A percentile compares a stretch with the other conserved stretches of the same genome.
These are phyloP conservation scores for Zygoascus flipseniorum DNA, from an alignment of 805 yeast species.

Conservation along the genomic window DNA sequence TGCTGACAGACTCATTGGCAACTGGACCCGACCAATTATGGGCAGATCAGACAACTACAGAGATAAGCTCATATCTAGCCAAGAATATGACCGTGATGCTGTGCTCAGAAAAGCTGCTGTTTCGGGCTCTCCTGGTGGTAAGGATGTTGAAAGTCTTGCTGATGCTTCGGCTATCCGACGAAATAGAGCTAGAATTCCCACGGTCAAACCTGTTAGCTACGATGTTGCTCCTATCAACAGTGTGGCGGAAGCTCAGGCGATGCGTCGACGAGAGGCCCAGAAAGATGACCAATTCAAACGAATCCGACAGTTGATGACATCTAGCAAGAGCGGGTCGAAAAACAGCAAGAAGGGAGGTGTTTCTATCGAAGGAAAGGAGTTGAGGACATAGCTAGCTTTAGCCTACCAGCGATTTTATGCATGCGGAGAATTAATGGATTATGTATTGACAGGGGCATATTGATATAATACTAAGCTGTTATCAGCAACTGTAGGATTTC, in stretches of 20 bases:
- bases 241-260: conserved; percentile 6
- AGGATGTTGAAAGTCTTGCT: conserved; percentile 36
- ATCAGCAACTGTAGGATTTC: no score
- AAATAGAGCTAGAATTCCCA: conserved; percentile 94
- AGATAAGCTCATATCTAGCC: conserved; percentile 66
- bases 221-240: conserved; percentile 76
- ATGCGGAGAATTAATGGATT: no score
- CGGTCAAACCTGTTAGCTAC: conserved; percentile 79
- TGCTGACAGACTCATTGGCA: conserved; percentile 87
- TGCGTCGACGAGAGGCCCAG: conserved; percentile 36
- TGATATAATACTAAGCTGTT: no score
- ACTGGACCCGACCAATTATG: conserved; percentile 97
- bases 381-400: conserved; percentile 1
- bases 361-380: conserved; percentile 56
- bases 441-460: no score
- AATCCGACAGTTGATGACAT: conserved; percentile 50
- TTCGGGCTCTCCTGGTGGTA: conserved; percentile 31
- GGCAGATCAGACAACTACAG: conserved; percentile 92
- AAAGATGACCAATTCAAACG: conserved; percentile 63
- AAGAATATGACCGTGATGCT: conserved; percentile 43
- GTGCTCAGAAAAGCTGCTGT: conserved; percentile 8
- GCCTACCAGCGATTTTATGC: no score
- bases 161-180: conserved; percentile 88
- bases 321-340: conserved; percentile 33
- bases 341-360: conserved; percentile 57